Percentiles rank a stretch among this genome's conserved stretches.
phyloP scores from a whole-genome alignment of 2,329 filamentous ascomycete genomes.

The Fusarium albosuccineum region DNA sequence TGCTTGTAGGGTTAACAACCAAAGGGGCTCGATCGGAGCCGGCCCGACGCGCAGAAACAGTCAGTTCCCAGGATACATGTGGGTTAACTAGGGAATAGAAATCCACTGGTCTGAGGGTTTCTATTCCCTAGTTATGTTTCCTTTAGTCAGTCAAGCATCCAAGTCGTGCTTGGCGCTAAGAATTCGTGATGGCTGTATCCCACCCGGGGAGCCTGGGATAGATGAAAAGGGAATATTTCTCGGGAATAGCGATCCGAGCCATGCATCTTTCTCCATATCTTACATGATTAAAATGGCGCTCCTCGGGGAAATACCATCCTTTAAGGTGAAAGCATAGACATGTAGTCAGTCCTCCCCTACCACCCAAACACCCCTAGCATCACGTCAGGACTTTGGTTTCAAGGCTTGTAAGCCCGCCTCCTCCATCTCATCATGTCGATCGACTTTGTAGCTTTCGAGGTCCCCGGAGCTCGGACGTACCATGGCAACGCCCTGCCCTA shows the following conservation, averaged over 20 bases:
- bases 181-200: conserved; percentile 17
- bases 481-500: conserved; percentile 18
- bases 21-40: not conserved
- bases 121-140: not conserved
- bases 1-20: conserved; percentile 6
- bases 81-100: not conserved
- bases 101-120: not conserved
- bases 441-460: conserved; percentile 15
- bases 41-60: not conserved
- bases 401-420: not conserved
- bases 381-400: not conserved
- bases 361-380: not conserved
- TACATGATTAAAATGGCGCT: not conserved
- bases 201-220: not conserved
- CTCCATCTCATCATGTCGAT: not conserved
- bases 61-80: not conserved
- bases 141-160: not conserved
- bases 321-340: conserved; percentile 1
- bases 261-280: not conserved
- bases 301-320: not conserved
- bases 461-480: conserved; percentile 25
- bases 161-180: conserved; percentile 20
- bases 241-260: not conserved
- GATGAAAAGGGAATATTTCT: not conserved
- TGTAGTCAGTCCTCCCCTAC: not conserved